Conservation (phyloP, 345 rosid species). For the Murraya paniculata region DNA sequence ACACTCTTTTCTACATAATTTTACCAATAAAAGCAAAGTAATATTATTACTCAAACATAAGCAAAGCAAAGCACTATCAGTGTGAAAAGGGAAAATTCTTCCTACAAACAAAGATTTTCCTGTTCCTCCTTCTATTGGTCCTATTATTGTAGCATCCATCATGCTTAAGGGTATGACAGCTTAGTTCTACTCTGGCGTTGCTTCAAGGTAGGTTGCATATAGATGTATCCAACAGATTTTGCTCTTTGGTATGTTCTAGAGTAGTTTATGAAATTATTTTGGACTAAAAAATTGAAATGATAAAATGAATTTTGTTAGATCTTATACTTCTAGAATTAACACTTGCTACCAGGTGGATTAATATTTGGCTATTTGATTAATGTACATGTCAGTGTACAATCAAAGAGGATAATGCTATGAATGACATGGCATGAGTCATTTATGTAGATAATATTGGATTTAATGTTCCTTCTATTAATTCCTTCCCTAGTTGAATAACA, state of each 20-base stretch:
- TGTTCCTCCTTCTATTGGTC: conserved; percentile 73
- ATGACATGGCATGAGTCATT: background rate
- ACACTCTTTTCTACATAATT: conserved; percentile 14
- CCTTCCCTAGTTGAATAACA: no score
- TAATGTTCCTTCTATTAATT: no score
- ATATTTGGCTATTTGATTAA: background rate
- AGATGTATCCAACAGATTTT: background rate
- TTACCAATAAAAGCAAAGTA: background rate
- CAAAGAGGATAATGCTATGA: background rate
- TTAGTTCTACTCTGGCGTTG: conserved; percentile 66
- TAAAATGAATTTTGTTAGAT: background rate
- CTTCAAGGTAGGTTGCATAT: conserved; percentile 61
- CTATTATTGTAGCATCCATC: conserved; percentile 69
- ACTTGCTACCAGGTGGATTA: no score
- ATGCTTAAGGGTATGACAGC: conserved; percentile 92
- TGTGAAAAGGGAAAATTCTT: no score
- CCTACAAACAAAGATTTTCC: conserved; percentile 70
- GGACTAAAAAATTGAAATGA: background rate
- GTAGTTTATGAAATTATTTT: background rate
- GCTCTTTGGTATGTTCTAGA: background rate
- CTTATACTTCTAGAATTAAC: background rate
- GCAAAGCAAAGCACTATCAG: background rate
- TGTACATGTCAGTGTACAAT: background rate
- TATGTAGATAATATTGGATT: background rate
- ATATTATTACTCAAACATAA: background rate